Conservation (phyloP, 1,284 basidiomycete species). For the Athelia sp. region DNA sequence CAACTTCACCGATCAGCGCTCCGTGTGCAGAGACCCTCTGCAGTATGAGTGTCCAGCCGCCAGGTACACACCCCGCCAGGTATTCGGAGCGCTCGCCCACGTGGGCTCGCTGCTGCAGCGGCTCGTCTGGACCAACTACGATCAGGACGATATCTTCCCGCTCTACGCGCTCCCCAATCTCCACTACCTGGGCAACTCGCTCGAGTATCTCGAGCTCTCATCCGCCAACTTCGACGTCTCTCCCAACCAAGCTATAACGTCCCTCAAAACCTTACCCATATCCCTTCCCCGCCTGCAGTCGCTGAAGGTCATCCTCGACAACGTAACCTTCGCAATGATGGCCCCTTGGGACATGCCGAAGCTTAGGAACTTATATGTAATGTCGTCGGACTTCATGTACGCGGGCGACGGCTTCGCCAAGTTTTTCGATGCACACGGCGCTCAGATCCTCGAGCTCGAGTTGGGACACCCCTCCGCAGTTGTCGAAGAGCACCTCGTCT, state of each 20-base stretch:
- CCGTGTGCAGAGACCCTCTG: conserved; percentile 49
- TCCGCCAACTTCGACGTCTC: conserved; percentile 28
- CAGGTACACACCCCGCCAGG: conserved; percentile 42
- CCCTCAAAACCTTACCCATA: neutral
- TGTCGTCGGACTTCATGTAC: conserved; percentile 65
- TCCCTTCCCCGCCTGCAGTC: conserved; percentile 53
- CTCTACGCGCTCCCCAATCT: conserved; percentile 51
- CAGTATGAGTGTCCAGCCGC: conserved; percentile 39
- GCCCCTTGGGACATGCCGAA: conserved; percentile 54
- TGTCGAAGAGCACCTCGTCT: conserved; percentile 59
- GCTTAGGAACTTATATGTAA: conserved; percentile 56
- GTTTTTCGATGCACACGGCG: conserved; percentile 64
- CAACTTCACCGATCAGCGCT: conserved; percentile 58
- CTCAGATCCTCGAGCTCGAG: conserved; percentile 56
- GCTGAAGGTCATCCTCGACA: conserved; percentile 65
- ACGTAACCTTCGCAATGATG: conserved; percentile 61
- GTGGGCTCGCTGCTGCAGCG: conserved; percentile 47
- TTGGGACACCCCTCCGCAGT: conserved; percentile 64
- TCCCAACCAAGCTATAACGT: neutral
- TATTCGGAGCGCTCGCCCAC: conserved; percentile 53
- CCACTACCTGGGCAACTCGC: conserved; percentile 35
- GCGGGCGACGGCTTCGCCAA: conserved; percentile 53
- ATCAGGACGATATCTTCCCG: conserved; percentile 54
- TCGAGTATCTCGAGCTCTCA: conserved; percentile 50
- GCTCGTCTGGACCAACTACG: conserved; percentile 68